Percentiles rank a stretch among this genome's conserved stretches.
These are phyloP conservation scores for Cymodocea nodosa DNA, from an alignment of 116 monocot species.

Conservation along the genomic window DNA sequence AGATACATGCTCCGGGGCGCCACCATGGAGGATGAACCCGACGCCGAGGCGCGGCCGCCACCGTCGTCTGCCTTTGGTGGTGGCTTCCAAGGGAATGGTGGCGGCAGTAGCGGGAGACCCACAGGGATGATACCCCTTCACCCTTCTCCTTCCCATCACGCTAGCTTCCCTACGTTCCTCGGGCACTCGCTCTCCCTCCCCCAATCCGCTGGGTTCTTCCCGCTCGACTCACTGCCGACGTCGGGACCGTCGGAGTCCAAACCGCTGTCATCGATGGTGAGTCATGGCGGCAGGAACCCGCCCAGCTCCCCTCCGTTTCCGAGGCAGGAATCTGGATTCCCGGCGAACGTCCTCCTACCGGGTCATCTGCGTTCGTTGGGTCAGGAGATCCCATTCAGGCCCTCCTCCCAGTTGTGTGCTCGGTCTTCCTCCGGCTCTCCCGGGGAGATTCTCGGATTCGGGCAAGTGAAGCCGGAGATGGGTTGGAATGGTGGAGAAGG, in stretches of 20 bases:
- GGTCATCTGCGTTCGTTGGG: slow-evolving; percentile 51
- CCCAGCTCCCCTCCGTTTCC: neutral
- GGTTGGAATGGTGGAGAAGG: slow-evolving; percentile 32
- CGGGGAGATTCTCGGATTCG: slow-evolving; percentile 1
- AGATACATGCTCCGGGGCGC: neutral
- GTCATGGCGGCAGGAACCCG: neutral
- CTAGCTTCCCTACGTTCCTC: neutral
- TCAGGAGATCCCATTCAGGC: slow-evolving; percentile 44
- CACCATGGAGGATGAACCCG: neutral
- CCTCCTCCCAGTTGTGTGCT: neutral
- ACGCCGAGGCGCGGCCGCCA: neutral
- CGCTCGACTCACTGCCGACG: slow-evolving; percentile 31
- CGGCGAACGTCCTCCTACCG: slow-evolving; percentile 18
- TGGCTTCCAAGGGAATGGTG: neutral
- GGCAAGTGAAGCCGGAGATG: slow-evolving; percentile 39
- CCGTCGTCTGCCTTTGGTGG: neutral
- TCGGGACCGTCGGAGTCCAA: slow-evolving; percentile 10
- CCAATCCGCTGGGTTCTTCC: slow-evolving; percentile 52
- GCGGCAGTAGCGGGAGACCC: slow-evolving; percentile 1
- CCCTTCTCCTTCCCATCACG: slow-evolving; percentile 12
- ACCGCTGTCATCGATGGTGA: slow-evolving; percentile 24
- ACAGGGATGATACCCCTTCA: slow-evolving; percentile 30
- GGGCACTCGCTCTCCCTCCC: slow-evolving; percentile 57
- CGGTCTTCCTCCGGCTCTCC: neutral
- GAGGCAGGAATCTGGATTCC: slow-evolving; percentile 7